Evolutionary conservation across 2,329 filamentous ascomycete genomes (phyloP).

Genomic region (Talaromyces amestolkiae): DNA sequence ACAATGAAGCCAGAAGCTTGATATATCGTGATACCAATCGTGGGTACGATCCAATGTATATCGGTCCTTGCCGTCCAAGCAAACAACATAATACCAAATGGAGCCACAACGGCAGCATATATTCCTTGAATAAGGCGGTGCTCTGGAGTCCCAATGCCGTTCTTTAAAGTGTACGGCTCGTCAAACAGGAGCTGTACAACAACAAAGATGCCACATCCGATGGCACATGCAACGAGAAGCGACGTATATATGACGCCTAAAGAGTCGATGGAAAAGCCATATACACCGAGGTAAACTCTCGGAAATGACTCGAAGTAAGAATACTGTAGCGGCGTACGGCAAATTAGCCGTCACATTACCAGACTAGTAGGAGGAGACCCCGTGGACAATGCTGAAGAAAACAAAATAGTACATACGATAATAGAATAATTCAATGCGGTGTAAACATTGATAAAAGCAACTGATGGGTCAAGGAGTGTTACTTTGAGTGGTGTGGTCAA

Average conservation of each 20-base stretch:
- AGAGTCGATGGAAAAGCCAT: neutral
- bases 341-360: too few relatives aligned
- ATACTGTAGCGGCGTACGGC: neutral
- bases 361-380: too few relatives aligned
- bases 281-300: neutral
- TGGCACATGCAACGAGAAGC: neutral
- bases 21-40: neutral
- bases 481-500: neutral
- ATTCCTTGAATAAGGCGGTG: neutral
- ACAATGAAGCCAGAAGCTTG: neutral
- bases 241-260: neutral
- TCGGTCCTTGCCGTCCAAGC: neutral
- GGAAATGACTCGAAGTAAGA: neutral
- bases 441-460: neutral
- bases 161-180: neutral
- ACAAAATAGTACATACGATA: slow-evolving; percentile 21
- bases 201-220: neutral
- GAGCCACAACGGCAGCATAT: neutral
- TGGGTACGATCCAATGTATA: neutral
- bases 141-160: neutral
- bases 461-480: neutral
- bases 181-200: neutral
- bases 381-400: slow-evolving; percentile 18
- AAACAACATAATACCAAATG: neutral
- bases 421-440: slow-evolving; percentile 57